Evolutionary conservation across 176 grass and related monocot species (phyloP).

Genomic region (Eragrostis nindensis): DNA sequence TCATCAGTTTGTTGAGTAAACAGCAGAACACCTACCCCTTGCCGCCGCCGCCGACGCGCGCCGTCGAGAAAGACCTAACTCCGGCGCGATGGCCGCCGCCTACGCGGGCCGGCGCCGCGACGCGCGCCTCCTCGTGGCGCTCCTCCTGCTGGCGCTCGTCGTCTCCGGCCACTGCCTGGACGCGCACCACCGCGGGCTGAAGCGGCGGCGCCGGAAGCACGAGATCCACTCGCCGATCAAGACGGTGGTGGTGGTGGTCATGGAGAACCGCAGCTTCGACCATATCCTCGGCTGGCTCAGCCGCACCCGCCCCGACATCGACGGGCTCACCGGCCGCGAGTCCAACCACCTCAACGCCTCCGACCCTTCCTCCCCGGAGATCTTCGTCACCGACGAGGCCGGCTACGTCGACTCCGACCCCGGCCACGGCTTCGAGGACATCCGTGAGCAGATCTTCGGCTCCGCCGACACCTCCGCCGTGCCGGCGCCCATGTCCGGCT

Average conservation of each 20-base stretch:
- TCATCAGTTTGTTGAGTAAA: not conserved
- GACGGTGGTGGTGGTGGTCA: slow-evolving; percentile 85
- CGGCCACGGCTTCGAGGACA: slow-evolving; percentile 95
- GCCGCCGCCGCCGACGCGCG: not conserved
- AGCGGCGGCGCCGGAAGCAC: slow-evolving; percentile 64
- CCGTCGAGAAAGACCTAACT: not conserved
- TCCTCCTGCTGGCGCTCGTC: slow-evolving; percentile 50
- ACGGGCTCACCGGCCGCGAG: slow-evolving; percentile 83
- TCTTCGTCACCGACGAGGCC: slow-evolving; percentile 77
- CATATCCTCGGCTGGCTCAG: slow-evolving; percentile 89
- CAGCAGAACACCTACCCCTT: not conserved
- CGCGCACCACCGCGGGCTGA: slow-evolving; percentile 41
- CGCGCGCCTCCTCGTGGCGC: slow-evolving; percentile 24
- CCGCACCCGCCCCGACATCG: slow-evolving; percentile 67
- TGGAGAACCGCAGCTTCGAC: slow-evolving; percentile 99
- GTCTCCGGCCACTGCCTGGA: slow-evolving; percentile 63
- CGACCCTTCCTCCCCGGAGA: slow-evolving; percentile 74
- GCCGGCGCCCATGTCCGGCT: slow-evolving; percentile 77
- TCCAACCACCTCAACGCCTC: slow-evolving; percentile 89
- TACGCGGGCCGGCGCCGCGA: not conserved
- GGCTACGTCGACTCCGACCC: slow-evolving; percentile 92
- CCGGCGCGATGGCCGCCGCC: slow-evolving; percentile 36
- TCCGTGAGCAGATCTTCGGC: slow-evolving; percentile 96
- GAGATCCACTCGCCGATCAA: slow-evolving; percentile 93
- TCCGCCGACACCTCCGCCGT: slow-evolving; percentile 71